phyloP scores from a whole-genome alignment of 768 basidiomycete species.

The Termitomyces sp. region DNA sequence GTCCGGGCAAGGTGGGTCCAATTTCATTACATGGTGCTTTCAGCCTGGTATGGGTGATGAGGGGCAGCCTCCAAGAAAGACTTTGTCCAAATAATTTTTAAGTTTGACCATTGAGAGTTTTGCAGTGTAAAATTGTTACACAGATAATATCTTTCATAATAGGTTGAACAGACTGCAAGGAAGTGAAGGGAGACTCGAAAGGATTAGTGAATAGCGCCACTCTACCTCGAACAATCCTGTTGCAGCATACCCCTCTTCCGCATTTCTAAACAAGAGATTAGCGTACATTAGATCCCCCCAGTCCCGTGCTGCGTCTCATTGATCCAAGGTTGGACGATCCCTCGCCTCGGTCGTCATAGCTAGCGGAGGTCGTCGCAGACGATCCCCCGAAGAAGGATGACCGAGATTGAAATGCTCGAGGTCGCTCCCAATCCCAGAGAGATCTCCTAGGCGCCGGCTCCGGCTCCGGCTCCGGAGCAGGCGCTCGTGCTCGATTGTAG shows the following conservation, averaged over 20 bases:
- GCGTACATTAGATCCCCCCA: constrained; percentile 74
- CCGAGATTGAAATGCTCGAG: constrained; percentile 27
- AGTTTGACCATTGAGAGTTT: no score
- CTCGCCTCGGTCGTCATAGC: constrained; percentile 57
- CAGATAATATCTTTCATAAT: no score
- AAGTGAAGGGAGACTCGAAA: not conserved
- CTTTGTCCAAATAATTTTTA: not conserved
- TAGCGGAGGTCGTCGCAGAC: constrained; percentile 21
- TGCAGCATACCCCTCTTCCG: not conserved
- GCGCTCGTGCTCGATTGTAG: constrained; percentile 36
- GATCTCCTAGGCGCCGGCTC: constrained; percentile 22
- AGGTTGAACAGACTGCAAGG: not conserved
- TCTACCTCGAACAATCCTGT: not conserved
- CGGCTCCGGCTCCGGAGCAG: constrained; percentile 3
- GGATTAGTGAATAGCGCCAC: not conserved
- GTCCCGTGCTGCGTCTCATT: constrained; percentile 76
- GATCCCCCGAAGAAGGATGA: constrained; percentile 29
- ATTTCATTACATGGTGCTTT: not conserved
- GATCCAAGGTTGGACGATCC: constrained; percentile 68
- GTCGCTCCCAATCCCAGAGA: constrained; percentile 63
- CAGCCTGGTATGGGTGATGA: not conserved
- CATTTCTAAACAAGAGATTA: constrained; percentile 27
- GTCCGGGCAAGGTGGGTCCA: not conserved
- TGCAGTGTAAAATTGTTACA: not conserved
- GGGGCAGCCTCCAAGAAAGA: not conserved